Evolutionary conservation across 192 early-diverging fungal species (phyloP).

Genomic region (Coemansia reversa): DNA sequence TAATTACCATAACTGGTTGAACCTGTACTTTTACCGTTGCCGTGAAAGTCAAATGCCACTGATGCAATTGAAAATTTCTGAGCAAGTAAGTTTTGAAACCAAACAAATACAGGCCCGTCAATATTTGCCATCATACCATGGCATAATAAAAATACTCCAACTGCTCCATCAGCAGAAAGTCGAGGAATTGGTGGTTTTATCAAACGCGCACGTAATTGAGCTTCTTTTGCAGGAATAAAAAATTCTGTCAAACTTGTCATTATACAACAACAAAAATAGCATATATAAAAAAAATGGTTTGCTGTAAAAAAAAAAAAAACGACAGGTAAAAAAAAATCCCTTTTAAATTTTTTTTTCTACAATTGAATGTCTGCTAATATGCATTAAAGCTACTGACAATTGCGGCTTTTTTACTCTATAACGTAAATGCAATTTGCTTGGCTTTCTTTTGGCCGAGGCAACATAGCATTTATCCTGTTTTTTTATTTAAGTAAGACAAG

Average conservation of each 20-base stretch:
- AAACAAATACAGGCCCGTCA: conserved; percentile 26
- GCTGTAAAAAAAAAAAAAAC: background rate
- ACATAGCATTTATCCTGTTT: background rate
- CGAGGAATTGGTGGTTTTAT: conserved; percentile 7
- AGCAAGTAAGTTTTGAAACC: conserved; percentile 19
- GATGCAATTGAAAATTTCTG: conserved; percentile 22
- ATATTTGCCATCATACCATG: conserved; percentile 58
- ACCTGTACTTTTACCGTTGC: conserved; percentile 59
- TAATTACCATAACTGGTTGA: conserved; percentile 59
- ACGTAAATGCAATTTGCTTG: background rate
- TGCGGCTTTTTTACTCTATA: background rate
- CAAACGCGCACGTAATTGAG: conserved; percentile 17
- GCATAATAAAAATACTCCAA: conserved; percentile 50
- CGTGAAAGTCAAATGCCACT: conserved; percentile 58
- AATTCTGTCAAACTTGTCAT: conserved; percentile 11
- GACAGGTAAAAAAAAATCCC: too few relatives aligned
- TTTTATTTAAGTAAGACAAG: background rate
- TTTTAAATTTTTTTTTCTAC: too few relatives aligned
- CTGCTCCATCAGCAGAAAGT: background rate
- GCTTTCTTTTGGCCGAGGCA: background rate
- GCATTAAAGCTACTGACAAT: background rate
- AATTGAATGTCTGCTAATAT: too few relatives aligned
- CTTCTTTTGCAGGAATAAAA: conserved; percentile 5
- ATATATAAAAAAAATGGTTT: conserved; percentile 4
- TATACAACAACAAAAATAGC: too few relatives aligned